A percentile compares a stretch with the other conserved stretches of the same genome.
These are phyloP conservation scores for Monosporascus sp. DNA, from an alignment of 2,329 filamentous ascomycete genomes.

Conservation along the genomic window DNA sequence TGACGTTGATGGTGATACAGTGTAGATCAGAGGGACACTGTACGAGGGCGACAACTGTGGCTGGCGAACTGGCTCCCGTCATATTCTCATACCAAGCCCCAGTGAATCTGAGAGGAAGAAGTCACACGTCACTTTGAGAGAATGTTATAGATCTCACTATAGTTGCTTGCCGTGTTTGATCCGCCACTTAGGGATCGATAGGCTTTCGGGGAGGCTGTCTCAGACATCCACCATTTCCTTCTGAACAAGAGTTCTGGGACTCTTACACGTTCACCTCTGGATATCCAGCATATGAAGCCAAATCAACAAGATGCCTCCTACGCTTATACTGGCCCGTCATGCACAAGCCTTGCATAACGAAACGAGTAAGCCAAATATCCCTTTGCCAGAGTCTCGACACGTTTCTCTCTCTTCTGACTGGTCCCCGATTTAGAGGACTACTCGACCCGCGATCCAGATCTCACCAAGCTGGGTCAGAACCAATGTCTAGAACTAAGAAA, in stretches of 20 bases:
- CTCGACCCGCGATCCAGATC: constrained; percentile 42
- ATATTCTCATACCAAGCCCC: too few relatives aligned
- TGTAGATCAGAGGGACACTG: too few relatives aligned
- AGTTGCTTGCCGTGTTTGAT: too few relatives aligned
- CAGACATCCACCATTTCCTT: neutral
- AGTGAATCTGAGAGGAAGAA: too few relatives aligned
- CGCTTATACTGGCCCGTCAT: constrained; percentile 80
- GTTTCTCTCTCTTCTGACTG: constrained; percentile 14
- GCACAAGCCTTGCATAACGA: constrained; percentile 64
- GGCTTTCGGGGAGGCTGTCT: too few relatives aligned
- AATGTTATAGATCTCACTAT: too few relatives aligned
- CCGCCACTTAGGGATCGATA: too few relatives aligned
- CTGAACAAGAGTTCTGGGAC: too few relatives aligned
- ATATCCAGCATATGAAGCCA: neutral
- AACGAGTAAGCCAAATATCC: constrained; percentile 37
- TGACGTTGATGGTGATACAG: too few relatives aligned
- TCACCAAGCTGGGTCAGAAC: constrained; percentile 42
- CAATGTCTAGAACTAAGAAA: constrained; percentile 43
- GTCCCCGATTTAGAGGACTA: constrained; percentile 36
- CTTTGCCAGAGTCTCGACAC: neutral
- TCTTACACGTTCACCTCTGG: neutral
- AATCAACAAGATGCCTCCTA: constrained; percentile 50
- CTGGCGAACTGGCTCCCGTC: too few relatives aligned
- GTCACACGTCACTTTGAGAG: too few relatives aligned
- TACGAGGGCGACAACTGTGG: too few relatives aligned